These are phyloP conservation scores for Stentor roeselii DNA, from an alignment of 73 alveolate genomes.

Conservation along the genomic window DNA sequence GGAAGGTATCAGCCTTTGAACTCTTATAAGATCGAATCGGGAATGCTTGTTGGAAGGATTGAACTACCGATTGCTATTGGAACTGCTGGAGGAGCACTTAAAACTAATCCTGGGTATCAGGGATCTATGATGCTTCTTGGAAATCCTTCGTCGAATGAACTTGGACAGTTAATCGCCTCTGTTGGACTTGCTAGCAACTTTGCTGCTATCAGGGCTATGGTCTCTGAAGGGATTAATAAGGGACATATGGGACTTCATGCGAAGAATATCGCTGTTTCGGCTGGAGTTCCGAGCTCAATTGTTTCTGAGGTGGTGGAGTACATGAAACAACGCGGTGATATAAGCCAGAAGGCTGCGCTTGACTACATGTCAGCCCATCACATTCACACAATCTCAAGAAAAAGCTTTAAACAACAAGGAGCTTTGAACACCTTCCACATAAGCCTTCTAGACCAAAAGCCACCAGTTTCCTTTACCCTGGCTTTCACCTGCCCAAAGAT, in stretches of 20 bases:
- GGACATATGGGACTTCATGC: slow-evolving; percentile 98
- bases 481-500: slow-evolving; percentile 45
- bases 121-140: slow-evolving; percentile 66
- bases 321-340: slow-evolving; percentile 82
- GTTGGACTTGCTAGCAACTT: slow-evolving; percentile 96
- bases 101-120: slow-evolving; percentile 78
- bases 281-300: slow-evolving; percentile 87
- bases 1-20: slow-evolving; percentile 90
- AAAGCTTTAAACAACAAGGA: slow-evolving; percentile 35
- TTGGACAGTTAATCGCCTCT: slow-evolving; percentile 82
- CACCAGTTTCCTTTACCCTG: slow-evolving; percentile 43
- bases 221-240: slow-evolving; percentile 90
- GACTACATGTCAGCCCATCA: slow-evolving; percentile 82
- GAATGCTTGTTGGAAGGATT: slow-evolving; percentile 68
- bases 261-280: slow-evolving; percentile 88
- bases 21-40: slow-evolving; percentile 62
- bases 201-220: slow-evolving; percentile 94
- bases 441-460: slow-evolving; percentile 58
- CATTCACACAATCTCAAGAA: slow-evolving; percentile 49
- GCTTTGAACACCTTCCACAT: slow-evolving; percentile 79
- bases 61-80: slow-evolving; percentile 96
- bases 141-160: slow-evolving; percentile 74
- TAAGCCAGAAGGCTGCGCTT: slow-evolving; percentile 78
- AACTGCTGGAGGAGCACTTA: slow-evolving; percentile 93
- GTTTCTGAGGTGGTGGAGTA: slow-evolving; percentile 88